phyloP scores from a whole-genome alignment of 1,284 basidiomycete genomes.

The Chalciporus sp. region DNA sequence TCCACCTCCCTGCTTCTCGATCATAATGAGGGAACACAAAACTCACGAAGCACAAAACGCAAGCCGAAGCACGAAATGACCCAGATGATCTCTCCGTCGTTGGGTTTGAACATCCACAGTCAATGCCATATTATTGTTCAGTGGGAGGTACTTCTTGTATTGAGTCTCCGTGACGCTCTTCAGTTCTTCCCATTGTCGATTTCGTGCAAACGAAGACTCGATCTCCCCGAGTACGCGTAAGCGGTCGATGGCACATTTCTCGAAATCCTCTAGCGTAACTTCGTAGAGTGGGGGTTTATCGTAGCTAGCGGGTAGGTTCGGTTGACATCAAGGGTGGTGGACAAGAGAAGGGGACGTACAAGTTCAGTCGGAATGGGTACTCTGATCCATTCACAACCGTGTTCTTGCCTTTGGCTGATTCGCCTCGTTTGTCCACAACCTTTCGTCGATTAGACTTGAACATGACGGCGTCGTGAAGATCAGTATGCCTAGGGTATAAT shows the following conservation, averaged over 20 bases:
- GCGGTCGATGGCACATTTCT: slow-evolving; percentile 88
- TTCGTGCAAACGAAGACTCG: slow-evolving; percentile 88
- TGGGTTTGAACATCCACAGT: slow-evolving; percentile 59
- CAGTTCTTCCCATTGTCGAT: slow-evolving; percentile 78
- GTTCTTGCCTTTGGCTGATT: background rate
- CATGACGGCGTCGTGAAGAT: slow-evolving; percentile 14
- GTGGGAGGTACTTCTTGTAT: slow-evolving; percentile 71
- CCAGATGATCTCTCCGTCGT: slow-evolving; percentile 85
- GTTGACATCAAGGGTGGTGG: slow-evolving; percentile 1
- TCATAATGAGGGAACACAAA: background rate
- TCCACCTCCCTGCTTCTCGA: background rate
- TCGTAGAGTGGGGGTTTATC: slow-evolving; percentile 85
- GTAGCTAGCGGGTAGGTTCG: slow-evolving; percentile 58
- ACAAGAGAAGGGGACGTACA: slow-evolving; percentile 51
- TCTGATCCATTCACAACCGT: slow-evolving; percentile 8
- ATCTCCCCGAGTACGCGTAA: slow-evolving; percentile 93
- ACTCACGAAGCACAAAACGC: slow-evolving; percentile 96
- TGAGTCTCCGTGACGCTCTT: slow-evolving; percentile 62
- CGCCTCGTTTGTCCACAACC: background rate
- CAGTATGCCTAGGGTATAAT: no score
- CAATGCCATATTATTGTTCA: slow-evolving; percentile 63
- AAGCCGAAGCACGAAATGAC: slow-evolving; percentile 93
- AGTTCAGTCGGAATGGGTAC: slow-evolving; percentile 79
- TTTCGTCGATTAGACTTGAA: slow-evolving; percentile 19
- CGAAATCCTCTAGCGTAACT: slow-evolving; percentile 96